Percentiles rank a stretch among this genome's conserved stretches.
Evolutionary conservation across 129 eudicot genomes (phyloP).

Genomic region (Ambrosia artemisiifolia): DNA sequence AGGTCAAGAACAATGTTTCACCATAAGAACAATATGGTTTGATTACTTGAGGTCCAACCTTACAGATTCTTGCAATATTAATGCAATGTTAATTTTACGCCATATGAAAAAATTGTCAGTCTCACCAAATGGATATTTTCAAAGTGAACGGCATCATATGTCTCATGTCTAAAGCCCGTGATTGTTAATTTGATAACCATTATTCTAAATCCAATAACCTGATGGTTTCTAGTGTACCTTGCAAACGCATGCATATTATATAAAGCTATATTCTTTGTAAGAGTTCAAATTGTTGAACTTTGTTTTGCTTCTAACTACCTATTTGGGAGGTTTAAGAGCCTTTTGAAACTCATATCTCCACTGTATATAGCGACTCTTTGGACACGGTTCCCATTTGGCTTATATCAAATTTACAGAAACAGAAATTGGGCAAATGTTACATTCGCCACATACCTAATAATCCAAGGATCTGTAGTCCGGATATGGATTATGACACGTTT

Average conservation of each 20-base stretch:
- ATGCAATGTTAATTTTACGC: not conserved
- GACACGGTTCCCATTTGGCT: not conserved
- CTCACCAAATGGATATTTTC: not conserved
- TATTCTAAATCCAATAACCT: not conserved
- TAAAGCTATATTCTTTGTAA: not conserved
- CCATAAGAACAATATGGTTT: not conserved
- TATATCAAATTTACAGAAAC: not conserved
- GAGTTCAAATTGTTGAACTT: not conserved
- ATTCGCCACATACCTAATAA: not conserved
- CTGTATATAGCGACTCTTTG: not conserved
- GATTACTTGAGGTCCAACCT: conserved; percentile 1
- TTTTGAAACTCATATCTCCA: conserved; percentile 7
- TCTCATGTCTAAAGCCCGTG: not conserved
- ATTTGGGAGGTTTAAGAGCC: not conserved
- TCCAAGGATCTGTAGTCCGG: not conserved
- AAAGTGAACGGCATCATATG: not conserved
- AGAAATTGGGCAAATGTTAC: not conserved
- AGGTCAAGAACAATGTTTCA: conserved; percentile 10
- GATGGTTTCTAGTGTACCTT: not conserved
- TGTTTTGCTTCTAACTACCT: not conserved
- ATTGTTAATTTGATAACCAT: not conserved
- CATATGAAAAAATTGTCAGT: not conserved
- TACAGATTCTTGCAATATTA: conserved; percentile 4
- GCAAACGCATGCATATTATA: not conserved
- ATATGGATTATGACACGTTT: not conserved